Base-by-base conservation (phyloP, 257 asterid genomes). In the Linaria vulgaris region DNA sequence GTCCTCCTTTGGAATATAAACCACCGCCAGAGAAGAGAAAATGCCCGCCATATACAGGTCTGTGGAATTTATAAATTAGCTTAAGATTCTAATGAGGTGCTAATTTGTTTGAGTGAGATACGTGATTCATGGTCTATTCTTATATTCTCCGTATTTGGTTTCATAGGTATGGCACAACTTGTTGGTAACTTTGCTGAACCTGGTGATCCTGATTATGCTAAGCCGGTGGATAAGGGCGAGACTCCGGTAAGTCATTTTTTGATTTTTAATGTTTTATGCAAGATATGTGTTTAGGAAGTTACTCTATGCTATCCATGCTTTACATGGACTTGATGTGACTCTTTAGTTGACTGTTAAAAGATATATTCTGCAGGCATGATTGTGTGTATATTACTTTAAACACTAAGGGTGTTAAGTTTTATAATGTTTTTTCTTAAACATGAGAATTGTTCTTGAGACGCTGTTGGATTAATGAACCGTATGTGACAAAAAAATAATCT, bases 21-120 rank as follows among this genome's bases (percentile, higher is more conserved):
- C 92, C 88, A 43, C 96, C 94, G 58, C 94, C 91, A 0, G 99
- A 94, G 76, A 94, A 90, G 94, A 87, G 95, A 74, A 94, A 90
- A 71, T 90, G 90, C 62, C 97, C 86, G 24, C 79, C 91, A 9
- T 94, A 94, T 80, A 68, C 88, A 66, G 99, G 97, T 92, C 12
- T 43, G 49, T 68, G 47, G 31, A 64, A 70, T 64, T 67, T 69
- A 63, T 24, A 49, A 12, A 37, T 27, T 9, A 14, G n/a, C 38
- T 68, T 30, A 71, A 55, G 52, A 41, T 48, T 37, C 21, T 7
- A 45, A 34, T 49, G 17, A 6, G 57, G 64, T 46, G 34, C 21
- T 15, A 22, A 19, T 23, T 45, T 60, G 16, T 47, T 21, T 48
- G 6, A 70, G 41, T 13, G 38, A 41, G 17, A 22, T 57, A 1